Conservation (phyloP, 305 asterid genomes). For the Withania somnifera region DNA sequence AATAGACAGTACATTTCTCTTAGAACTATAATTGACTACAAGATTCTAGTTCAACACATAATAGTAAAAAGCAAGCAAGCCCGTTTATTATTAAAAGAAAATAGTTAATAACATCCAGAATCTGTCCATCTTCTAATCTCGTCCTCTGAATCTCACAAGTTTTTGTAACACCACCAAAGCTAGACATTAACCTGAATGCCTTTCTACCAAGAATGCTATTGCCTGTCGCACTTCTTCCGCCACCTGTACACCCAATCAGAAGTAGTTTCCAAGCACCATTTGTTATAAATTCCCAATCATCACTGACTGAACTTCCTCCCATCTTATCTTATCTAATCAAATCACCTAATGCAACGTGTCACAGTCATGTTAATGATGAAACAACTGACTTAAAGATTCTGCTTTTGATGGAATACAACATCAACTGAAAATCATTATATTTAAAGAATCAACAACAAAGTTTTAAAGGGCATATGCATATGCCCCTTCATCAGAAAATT, state of each 20-base stretch:
- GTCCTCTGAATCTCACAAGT: constrained; percentile 47
- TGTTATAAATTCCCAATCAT: constrained; percentile 62
- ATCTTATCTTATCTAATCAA: constrained; percentile 8
- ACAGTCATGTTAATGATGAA: not conserved
- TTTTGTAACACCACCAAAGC: constrained; percentile 59
- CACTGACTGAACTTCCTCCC: constrained; percentile 65
- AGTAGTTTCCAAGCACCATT: constrained; percentile 41
- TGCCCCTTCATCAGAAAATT: too few species aligned
- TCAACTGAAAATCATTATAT: not conserved
- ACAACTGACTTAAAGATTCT: not conserved
- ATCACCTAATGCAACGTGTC: not conserved
- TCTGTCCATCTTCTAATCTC: constrained; percentile 33
- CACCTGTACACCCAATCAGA: constrained; percentile 60
- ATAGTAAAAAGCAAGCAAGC: not conserved
- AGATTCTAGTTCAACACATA: not conserved
- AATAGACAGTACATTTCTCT: not conserved
- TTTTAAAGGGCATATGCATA: too few species aligned
- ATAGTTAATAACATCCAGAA: constrained; percentile 36
- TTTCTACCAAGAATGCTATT: constrained; percentile 49
- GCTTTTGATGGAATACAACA: not conserved
- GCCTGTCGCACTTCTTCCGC: constrained; percentile 85
- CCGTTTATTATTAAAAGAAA: not conserved
- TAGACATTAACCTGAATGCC: constrained; percentile 41
- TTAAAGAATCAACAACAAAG: not conserved
- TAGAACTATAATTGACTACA: not conserved